Evolutionary conservation across 208 protist species (phyloP).

Genomic region (Trypanosoma boissoni): DNA sequence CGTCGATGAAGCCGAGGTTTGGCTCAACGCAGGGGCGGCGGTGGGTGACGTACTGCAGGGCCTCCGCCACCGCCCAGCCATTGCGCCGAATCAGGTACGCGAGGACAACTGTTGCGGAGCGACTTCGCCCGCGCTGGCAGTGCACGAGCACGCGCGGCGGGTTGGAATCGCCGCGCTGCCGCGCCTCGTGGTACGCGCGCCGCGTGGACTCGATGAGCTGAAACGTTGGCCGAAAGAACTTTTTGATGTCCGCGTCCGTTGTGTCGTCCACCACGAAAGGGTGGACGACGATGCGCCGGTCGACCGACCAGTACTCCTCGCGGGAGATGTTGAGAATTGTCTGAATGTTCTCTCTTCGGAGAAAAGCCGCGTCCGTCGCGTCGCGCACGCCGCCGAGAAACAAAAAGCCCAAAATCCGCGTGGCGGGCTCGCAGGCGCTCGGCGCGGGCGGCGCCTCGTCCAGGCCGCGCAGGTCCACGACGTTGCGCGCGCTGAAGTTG

Average conservation of each 20-base stretch:
- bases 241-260: slow-evolving; percentile 52
- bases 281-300: slow-evolving; percentile 49
- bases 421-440: slow-evolving; percentile 32
- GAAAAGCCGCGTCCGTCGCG: slow-evolving; percentile 69
- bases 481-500: slow-evolving; percentile 16
- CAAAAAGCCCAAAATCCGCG: slow-evolving; percentile 75
- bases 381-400: slow-evolving; percentile 74
- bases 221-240: slow-evolving; percentile 51
- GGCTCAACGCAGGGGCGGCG: slow-evolving; percentile 63
- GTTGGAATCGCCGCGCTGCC: neutral
- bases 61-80: slow-evolving; percentile 79
- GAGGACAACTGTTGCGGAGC: slow-evolving; percentile 78
- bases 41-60: slow-evolving; percentile 65
- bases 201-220: slow-evolving; percentile 54
- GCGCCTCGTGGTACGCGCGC: slow-evolving; percentile 41
- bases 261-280: slow-evolving; percentile 73
- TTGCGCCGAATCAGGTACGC: slow-evolving; percentile 83
- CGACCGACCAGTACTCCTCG: slow-evolving; percentile 85
- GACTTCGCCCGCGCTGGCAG: slow-evolving; percentile 84
- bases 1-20: slow-evolving; percentile 82
- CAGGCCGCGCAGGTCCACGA: slow-evolving; percentile 23
- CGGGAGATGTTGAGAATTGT: slow-evolving; percentile 84
- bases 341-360: slow-evolving; percentile 52
- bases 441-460: neutral
- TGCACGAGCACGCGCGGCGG: slow-evolving; percentile 70